Evolutionary conservation across 1,139 yeast genomes (phyloP), one percentile per base, ranked within the genome.

Genomic region (Pichiaceae sp.): DNA sequence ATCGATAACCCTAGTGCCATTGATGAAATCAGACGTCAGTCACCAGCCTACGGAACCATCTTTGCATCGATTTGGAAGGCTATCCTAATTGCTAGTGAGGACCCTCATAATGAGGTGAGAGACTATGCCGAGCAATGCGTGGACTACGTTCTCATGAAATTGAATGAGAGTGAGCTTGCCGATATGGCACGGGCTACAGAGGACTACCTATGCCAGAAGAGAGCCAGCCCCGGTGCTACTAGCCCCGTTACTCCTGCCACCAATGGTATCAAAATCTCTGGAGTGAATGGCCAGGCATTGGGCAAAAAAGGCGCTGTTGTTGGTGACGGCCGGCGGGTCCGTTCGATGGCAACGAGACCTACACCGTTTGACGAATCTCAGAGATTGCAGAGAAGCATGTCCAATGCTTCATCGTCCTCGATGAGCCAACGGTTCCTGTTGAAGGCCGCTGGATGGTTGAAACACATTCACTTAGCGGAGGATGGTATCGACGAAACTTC

Each of bases 21-120:
- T 30, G 78, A 75, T 42, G 82, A 77, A 37, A 72, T 74, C 42
- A 64, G 82, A 39, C 71, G 72, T 48, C 67, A 64, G 40, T 74
- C 78, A 0, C 87, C 87, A 0, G 82, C 95, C 1, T 83, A 84
- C 54, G 95, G 95, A 1, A 80, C 95, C 0, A 72, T 86, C n/a
- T 86, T 81, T 56, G 75, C 86, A 40, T 82, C 94, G 1, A 72
- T 83, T 15, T 91, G 97, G 96, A 82, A 86, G 47, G 78, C 93
- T 0, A 59, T 91, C 27, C 64, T 93, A 35, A 77, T 86, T 34
- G 62, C 87, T 30, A 73, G 95, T 1, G 93, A 83, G 47, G 99
- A 91, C 57, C 96, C 98, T 0, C 93, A 82, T 56, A 64, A 73
- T 31, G 96, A 87, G 57, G 89, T 89, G 8, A 78, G 75, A 40